Conservation (phyloP, 345 rosid genomes). For the Lenwebbia sp. region DNA sequence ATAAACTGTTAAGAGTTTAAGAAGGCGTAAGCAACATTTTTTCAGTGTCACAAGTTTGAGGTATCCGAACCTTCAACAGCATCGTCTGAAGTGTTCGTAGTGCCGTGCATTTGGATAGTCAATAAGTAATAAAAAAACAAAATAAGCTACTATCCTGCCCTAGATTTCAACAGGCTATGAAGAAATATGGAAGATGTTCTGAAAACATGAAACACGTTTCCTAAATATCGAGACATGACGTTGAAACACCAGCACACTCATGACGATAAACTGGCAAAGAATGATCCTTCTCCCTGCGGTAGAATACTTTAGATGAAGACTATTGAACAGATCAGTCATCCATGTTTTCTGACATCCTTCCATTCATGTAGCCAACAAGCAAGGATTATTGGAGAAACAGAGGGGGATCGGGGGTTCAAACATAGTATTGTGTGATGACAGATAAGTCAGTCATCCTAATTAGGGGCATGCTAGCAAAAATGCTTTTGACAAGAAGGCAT, state of each 20-base stretch:
- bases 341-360: background rate
- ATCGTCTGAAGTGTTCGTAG: background rate
- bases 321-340: background rate
- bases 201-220: background rate
- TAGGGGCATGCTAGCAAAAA: background rate
- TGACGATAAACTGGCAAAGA: background rate
- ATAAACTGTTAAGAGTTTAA: background rate
- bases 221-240: too few species aligned
- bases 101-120: background rate
- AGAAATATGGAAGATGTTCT: too few species aligned
- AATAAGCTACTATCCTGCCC: too few species aligned
- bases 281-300: background rate
- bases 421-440: background rate
- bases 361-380: background rate
- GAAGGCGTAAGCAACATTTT: background rate
- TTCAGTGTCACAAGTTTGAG: background rate
- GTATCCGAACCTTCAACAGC: background rate
- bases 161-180: too few species aligned
- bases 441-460: background rate
- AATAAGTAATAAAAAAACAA: background rate
- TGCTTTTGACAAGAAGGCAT: background rate
- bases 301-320: background rate
- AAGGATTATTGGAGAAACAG: background rate
- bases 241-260: background rate
- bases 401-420: background rate